A percentile compares a stretch with the other conserved stretches of the same genome.
These are phyloP conservation scores for Trichosanthes truncata DNA, from an alignment of 306 rosid genomes.

Conservation along the genomic window DNA sequence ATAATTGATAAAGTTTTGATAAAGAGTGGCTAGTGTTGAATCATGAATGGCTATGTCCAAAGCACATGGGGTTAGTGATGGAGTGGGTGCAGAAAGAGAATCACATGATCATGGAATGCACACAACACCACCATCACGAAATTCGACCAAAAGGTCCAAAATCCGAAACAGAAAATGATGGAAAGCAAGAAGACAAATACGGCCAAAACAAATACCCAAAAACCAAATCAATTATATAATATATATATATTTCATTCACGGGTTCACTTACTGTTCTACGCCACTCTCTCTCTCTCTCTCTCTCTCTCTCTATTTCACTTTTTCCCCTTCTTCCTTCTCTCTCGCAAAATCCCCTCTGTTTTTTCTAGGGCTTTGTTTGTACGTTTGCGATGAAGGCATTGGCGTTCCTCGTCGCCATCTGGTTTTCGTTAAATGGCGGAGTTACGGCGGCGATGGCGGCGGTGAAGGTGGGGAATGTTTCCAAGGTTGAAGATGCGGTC, in stretches of 20 bases:
- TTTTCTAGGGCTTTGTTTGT: background rate
- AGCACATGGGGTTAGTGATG: background rate
- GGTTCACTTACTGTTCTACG: background rate
- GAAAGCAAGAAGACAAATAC: background rate
- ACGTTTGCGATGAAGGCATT: background rate
- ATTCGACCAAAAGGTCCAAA: background rate
- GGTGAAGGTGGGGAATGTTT: constrained; percentile 36
- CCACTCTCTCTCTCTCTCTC: background rate
- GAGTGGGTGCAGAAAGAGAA: background rate
- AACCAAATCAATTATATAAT: background rate
- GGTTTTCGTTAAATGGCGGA: background rate
- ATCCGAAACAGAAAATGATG: constrained; percentile 1
- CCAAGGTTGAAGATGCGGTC: constrained; percentile 77
- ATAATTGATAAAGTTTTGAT: no score
- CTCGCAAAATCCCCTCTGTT: background rate
- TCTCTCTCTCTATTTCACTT: background rate
- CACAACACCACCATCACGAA: background rate
- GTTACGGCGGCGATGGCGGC: background rate
- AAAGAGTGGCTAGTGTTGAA: no score
- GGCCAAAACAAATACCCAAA: background rate
- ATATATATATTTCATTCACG: background rate
- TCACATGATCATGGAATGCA: background rate
- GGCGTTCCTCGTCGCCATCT: background rate
- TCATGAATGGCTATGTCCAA: background rate
- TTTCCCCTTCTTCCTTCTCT: background rate